Evolutionary conservation across 2,329 filamentous ascomycete genomes (phyloP).

Genomic region (Xylariaceae sp.): DNA sequence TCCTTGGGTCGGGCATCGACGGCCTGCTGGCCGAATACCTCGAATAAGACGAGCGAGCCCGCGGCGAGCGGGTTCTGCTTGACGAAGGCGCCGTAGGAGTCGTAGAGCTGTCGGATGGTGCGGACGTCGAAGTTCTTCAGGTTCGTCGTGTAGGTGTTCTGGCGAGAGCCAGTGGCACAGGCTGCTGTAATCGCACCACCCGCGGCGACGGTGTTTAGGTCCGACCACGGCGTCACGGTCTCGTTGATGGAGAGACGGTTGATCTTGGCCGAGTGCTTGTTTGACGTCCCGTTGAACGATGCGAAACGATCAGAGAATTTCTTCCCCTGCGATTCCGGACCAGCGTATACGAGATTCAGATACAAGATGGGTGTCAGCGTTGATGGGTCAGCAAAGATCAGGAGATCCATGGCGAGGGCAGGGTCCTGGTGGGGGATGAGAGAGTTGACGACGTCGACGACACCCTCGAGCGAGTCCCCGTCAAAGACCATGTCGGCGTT

Average conservation of each 20-base stretch:
- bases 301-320: not conserved
- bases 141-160: not conserved
- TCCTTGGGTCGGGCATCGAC: not conserved
- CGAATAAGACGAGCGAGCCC: not conserved
- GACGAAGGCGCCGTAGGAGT: not conserved
- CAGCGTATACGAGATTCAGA: not conserved
- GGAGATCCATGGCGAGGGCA: not conserved
- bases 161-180: not conserved
- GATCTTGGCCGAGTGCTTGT: not conserved
- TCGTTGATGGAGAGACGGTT: not conserved
- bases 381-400: not conserved
- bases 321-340: not conserved
- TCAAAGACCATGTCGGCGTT: conserved; percentile 39
- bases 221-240: not conserved
- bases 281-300: not conserved
- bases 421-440: not conserved
- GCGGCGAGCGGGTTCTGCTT: not conserved
- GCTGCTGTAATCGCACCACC: not conserved
- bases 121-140: not conserved
- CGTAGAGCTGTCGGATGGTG: not conserved
- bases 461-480: conserved; percentile 29
- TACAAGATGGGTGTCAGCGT: not conserved
- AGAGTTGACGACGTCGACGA: not conserved
- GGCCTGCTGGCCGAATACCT: not conserved
- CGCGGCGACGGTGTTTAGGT: not conserved